Conservation (phyloP, 2,329 filamentous ascomycete genomes). For the Epichloe hybrida region DNA sequence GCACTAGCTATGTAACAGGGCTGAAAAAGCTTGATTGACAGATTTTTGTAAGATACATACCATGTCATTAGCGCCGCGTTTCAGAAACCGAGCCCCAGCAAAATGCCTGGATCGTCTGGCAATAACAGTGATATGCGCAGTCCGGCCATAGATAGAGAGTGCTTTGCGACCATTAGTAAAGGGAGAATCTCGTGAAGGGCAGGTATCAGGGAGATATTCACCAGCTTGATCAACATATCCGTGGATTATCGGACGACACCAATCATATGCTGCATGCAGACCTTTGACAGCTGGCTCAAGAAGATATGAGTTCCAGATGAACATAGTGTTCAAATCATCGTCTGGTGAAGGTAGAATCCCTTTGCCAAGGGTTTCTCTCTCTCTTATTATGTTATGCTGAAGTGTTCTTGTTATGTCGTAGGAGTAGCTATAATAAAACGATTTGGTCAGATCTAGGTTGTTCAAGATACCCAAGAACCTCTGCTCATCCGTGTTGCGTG, state of each 20-base stretch:
- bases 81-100: slow-evolving; percentile 85
- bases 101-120: slow-evolving; percentile 86
- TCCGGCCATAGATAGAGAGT: slow-evolving; percentile 73
- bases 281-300: slow-evolving; percentile 58
- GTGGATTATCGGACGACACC: slow-evolving; percentile 92
- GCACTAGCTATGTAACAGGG: not conserved
- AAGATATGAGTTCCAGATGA: slow-evolving; percentile 92
- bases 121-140: slow-evolving; percentile 86
- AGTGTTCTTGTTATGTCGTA: slow-evolving; percentile 90
- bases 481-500: slow-evolving; percentile 71
- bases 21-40: not conserved
- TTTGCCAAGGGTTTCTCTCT: slow-evolving; percentile 56
- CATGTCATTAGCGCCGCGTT: slow-evolving; percentile 84
- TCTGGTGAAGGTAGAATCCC: slow-evolving; percentile 45
- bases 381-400: slow-evolving; percentile 79
- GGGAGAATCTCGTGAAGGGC: not conserved
- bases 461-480: slow-evolving; percentile 80
- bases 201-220: slow-evolving; percentile 7
- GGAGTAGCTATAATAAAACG: slow-evolving; percentile 97
- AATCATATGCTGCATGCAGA: slow-evolving; percentile 76
- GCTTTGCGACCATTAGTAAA: slow-evolving; percentile 23
- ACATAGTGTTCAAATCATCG: slow-evolving; percentile 80
- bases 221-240: slow-evolving; percentile 87
- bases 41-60: slow-evolving; percentile 16
- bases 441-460: slow-evolving; percentile 78